These are phyloP conservation scores for Fusarium abutilonis DNA, from an alignment of 2,329 filamentous ascomycete species.

Conservation along the genomic window DNA sequence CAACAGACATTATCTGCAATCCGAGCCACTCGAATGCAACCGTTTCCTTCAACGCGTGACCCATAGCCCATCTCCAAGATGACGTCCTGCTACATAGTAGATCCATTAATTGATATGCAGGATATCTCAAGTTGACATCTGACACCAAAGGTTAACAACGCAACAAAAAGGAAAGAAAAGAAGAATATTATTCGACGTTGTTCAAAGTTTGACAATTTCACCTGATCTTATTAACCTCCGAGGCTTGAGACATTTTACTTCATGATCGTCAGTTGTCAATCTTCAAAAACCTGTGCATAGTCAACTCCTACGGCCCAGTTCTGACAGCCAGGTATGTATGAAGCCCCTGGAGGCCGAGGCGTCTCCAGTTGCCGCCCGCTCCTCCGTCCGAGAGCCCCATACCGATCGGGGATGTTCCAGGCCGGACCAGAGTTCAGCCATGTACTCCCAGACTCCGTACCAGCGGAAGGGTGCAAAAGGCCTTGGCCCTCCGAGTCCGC, in stretches of 20 bases:
- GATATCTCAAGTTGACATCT: not conserved
- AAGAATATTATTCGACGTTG: not conserved
- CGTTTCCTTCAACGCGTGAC: constrained; percentile 16
- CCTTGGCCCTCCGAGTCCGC: constrained; percentile 38
- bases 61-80: not conserved
- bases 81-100: constrained; percentile 4
- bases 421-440: constrained; percentile 46
- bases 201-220: too few species aligned
- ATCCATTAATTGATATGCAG: not conserved
- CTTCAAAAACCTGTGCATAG: constrained; percentile 9
- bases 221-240: too few species aligned
- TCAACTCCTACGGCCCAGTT: constrained; percentile 38
- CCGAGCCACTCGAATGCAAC: constrained; percentile 12
- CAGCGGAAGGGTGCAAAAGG: constrained; percentile 28
- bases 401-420: constrained; percentile 44
- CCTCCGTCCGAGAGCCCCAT: constrained; percentile 45
- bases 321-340: constrained; percentile 23
- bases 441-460: not conserved
- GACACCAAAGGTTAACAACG: too few species aligned
- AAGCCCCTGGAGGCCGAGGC: constrained; percentile 39
- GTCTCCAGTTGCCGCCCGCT: constrained; percentile 40
- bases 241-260: constrained; percentile 40
- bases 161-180: not conserved
- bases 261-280: constrained; percentile 31
- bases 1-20: not conserved